Conservation (phyloP, 1,284 basidiomycete species). For the Apiotrichum sp. region DNA sequence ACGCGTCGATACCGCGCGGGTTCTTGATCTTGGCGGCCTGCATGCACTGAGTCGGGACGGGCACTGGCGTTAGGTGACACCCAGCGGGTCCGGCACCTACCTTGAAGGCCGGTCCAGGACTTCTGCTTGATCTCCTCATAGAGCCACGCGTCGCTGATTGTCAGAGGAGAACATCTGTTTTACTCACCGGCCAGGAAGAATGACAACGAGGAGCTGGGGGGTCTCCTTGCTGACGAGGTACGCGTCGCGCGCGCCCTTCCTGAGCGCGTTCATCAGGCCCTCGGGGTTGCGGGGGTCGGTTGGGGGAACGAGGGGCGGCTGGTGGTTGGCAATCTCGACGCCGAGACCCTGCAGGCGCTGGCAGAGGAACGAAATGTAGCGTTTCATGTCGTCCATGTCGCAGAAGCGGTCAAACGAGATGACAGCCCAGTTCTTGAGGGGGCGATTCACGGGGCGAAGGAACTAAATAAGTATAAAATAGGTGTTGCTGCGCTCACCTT, state of each 20-base stretch:
- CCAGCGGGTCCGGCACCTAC: not conserved
- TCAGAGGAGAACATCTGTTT: not conserved
- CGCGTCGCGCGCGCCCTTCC: conserved; percentile 28
- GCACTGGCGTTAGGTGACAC: not conserved
- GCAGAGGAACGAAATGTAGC: conserved; percentile 27
- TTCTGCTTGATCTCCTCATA: conserved; percentile 48
- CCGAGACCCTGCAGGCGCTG: conserved; percentile 12
- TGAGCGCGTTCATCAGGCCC: conserved; percentile 11
- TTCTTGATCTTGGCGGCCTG: conserved; percentile 41
- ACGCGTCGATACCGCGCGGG: conserved; percentile 45
- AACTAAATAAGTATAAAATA: conserved; percentile 24
- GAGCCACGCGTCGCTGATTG: conserved; percentile 31
- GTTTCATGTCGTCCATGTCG: conserved; percentile 27
- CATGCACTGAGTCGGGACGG: conserved; percentile 39
- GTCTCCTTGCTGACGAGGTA: conserved; percentile 28
- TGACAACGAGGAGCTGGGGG: conserved; percentile 43
- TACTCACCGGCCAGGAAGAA: conserved; percentile 32
- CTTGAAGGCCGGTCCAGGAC: conserved; percentile 21
- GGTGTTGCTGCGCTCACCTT: conserved; percentile 10
- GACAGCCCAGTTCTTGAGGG: conserved; percentile 42
- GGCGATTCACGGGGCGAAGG: conserved; percentile 26
- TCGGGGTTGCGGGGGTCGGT: not conserved
- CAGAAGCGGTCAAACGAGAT: conserved; percentile 35
- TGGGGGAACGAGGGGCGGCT: conserved; percentile 16
- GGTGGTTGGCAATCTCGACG: conserved; percentile 27